A percentile compares a stretch with the other conserved stretches of the same genome.
These are phyloP conservation scores for Termitomyces sp. DNA, from an alignment of 768 basidiomycete genomes.

Conservation along the genomic window DNA sequence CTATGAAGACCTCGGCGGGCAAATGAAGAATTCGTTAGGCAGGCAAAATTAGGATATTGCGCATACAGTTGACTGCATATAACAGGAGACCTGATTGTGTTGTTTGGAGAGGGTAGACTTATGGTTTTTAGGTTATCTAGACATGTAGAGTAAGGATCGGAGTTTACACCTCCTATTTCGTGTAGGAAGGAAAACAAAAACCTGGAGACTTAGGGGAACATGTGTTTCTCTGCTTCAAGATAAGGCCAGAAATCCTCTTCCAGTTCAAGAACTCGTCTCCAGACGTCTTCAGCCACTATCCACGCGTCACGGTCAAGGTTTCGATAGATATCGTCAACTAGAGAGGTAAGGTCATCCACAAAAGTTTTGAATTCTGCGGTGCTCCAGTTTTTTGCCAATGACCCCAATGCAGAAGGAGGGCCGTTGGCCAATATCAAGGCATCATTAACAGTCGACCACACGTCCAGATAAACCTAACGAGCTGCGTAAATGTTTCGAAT, in stretches of 20 bases:
- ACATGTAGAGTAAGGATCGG: neutral
- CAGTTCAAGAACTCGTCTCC: constrained; percentile 54
- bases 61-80: too few species aligned
- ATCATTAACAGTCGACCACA: constrained; percentile 51
- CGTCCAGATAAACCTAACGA: constrained; percentile 61
- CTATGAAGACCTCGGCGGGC: too few species aligned
- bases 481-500: neutral
- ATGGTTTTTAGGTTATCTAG: neutral
- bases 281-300: constrained; percentile 43
- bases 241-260: constrained; percentile 30
- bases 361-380: constrained; percentile 46
- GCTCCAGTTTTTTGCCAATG: constrained; percentile 65
- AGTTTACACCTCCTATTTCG: neutral
- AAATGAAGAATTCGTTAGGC: too few species aligned
- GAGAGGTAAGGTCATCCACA: constrained; percentile 41
- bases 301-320: constrained; percentile 28
- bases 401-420: constrained; percentile 27
- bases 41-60: too few species aligned
- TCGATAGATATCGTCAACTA: constrained; percentile 42
- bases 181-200: neutral
- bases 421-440: constrained; percentile 9
- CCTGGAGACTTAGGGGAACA: neutral
- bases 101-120: too few species aligned
- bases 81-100: too few species aligned
- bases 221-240: constrained; percentile 7